Evolutionary conservation across 169 alveolate species (phyloP).

Genomic region (Plasmodium falciparum): DNA sequence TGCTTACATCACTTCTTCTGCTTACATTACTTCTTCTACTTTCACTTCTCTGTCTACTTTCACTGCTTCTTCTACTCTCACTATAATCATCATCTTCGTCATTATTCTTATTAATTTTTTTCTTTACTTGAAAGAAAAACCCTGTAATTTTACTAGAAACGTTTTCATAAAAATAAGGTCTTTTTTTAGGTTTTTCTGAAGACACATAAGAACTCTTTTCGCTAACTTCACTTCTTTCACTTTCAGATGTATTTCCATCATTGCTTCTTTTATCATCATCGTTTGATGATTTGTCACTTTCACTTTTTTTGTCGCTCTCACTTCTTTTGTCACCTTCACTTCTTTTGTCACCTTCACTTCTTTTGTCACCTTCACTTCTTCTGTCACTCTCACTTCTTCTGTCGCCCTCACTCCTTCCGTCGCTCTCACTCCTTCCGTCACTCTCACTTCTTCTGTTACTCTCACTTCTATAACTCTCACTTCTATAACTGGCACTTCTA

Average conservation of each 20-base stretch:
- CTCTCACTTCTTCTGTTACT: neutral
- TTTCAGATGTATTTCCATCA: neutral
- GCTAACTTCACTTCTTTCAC: neutral
- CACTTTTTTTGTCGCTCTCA: neutral
- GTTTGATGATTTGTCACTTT: neutral
- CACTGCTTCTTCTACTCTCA: neutral
- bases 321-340: too few relatives aligned
- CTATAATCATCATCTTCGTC: conserved; percentile 14
- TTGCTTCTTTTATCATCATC: neutral
- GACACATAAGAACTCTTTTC: neutral
- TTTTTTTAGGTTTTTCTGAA: conserved; percentile 11
- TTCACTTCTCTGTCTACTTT: too few relatives aligned
- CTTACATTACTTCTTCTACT: neutral
- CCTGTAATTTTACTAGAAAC: conserved; percentile 21
- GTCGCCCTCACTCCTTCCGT: neutral
- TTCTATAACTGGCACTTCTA: neutral
- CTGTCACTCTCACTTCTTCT: neutral
- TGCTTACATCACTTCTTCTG: neutral
- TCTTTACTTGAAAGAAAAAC: neutral
- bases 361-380: too few relatives aligned
- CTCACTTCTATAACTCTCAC: neutral
- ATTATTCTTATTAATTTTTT: conserved; percentile 7
- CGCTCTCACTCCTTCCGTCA: neutral
- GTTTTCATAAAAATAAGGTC: conserved; percentile 27
- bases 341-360: too few relatives aligned